Conservation (phyloP, 2,329 filamentous ascomycete genomes). For the Aspergillus ustus region DNA sequence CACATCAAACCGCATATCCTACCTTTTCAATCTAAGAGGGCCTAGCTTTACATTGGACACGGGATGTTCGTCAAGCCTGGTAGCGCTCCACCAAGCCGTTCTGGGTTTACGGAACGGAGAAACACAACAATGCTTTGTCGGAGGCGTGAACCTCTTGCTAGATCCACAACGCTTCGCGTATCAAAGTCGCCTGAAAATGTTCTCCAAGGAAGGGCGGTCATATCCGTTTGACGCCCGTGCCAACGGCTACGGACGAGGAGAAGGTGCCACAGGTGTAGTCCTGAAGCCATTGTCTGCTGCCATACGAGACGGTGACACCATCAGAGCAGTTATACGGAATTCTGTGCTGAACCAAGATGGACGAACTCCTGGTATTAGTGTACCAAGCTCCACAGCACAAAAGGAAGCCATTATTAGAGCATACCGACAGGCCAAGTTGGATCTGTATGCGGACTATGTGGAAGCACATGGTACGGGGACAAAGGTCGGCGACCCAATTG, state of each 20-base stretch:
- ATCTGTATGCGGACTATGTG: constrained; percentile 25
- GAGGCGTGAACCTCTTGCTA: constrained; percentile 11
- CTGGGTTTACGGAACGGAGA: constrained; percentile 9
- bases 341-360: constrained; percentile 34
- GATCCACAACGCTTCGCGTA: constrained; percentile 10
- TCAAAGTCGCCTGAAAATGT: constrained; percentile 15
- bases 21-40: constrained; percentile 12
- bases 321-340: constrained; percentile 27
- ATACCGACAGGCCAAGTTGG: constrained; percentile 35
- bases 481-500: constrained; percentile 28
- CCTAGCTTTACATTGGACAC: constrained; percentile 16
- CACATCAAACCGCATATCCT: constrained; percentile 11
- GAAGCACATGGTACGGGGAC: constrained; percentile 50
- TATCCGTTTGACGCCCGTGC: constrained; percentile 10
- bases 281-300: constrained; percentile 15
- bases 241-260: constrained; percentile 32
- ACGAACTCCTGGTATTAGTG: constrained; percentile 44
- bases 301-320: constrained; percentile 33
- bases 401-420: constrained; percentile 40
- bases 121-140: constrained; percentile 12
- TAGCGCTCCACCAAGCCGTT: constrained; percentile 11
- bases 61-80: constrained; percentile 13
- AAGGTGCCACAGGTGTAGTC: constrained; percentile 30
- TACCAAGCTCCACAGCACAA: constrained; percentile 46
- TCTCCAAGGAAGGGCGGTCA: constrained; percentile 10